Evolutionary conservation across 1,284 basidiomycete species (phyloP), one percentile per base, ranked within the genome.

Genomic region (Xanthoconium separans): DNA sequence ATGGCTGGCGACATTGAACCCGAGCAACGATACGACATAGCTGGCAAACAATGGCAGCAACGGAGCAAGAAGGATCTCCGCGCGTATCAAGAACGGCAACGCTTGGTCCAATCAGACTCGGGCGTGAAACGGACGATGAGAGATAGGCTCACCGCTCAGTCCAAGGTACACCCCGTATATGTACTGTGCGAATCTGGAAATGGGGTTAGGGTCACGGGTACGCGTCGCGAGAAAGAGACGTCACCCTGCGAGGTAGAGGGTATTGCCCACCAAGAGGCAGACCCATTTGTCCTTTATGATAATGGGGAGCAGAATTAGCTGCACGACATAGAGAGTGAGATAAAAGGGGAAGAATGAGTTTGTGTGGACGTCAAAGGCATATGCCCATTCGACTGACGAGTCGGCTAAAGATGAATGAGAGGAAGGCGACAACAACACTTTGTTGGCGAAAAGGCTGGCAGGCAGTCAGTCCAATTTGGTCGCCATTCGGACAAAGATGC

Each of bases 341-440:
- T 91, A 95, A 51, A 93, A 77, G 5, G 94, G 94, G 73, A 96
- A 96, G 79, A 97, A 97, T 6, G 92, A 86, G 66, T 97, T 97
- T 58, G 90, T 94, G 68, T 95, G 93, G 16, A 97, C 91, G 71
- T 97, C 95, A 65, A 98, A 95, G 15, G 91, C 91, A 72, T 95
- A 97, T 16, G 87, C 89, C 88, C 90, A 94, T 77, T 95, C 92
- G 43, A 95, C 89, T 15, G 75, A 71, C 22, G 89, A 85, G 62
- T 93, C 90, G 7, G 82, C 78, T 0, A 83, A 81, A 4, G 84
- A 82, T 16, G 85, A 84, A 69, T 89, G 87, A 44, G 89, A 83
- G 13, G 89, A 82, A 15, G 87, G 85, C 1, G 87, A 85, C 42
- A 91, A 73, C 20, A 93, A 78, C 1, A 84, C 75, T 39, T 72